Base-by-base conservation (phyloP, 805 yeast species). In the Nakazawaea sp. region DNA sequence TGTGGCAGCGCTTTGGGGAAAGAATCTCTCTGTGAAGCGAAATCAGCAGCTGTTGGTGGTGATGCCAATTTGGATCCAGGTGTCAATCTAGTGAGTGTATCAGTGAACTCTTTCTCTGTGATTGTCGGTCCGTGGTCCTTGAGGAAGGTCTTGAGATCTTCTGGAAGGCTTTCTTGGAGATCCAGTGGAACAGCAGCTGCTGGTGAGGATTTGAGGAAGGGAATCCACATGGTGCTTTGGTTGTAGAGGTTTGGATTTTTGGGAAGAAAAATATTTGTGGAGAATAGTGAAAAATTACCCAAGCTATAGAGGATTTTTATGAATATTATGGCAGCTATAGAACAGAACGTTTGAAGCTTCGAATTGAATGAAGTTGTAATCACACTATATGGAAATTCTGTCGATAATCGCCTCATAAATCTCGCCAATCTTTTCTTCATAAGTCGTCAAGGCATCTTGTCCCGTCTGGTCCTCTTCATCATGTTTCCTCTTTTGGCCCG, bases 401-500 rank as follows among this genome's bases (percentile, higher is more conserved):
- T 57, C 62, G 18, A 50, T 43, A 16, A 59, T 47, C 1, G 64
- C 64, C 36, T 61, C 64, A 39, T 58, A 61, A 8, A 54, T 41
- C 36, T 59, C 62, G 5, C 66, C 66, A 2, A 60, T 43, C 15
- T 43, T 43, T 12, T 45, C 46, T 35, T 59, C 62, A 35, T 47
- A 52, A 10, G 30, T 32, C 31, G 18, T 4, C 9, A 25, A n/a
- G 13, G 17, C 20, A 13, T 26, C 27, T 12, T 29, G 15, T 19
- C 25, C 30, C 13, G 27, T 29, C 13, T 36, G 23, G 12, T 11
- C 7, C 12, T 27, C 35, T 27, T 4, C 18, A 18, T 16, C 27
- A 4, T 21, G n/a, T 4, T 18, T 18, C 25, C 5, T 25, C 19
- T 3, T 8, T n/a, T n/a, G n/a, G n/a, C n/a, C n/a, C n/a, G n/a